Evolutionary conservation across 805 yeast genomes (phyloP).

Genomic region (Saturnispora dispora): DNA sequence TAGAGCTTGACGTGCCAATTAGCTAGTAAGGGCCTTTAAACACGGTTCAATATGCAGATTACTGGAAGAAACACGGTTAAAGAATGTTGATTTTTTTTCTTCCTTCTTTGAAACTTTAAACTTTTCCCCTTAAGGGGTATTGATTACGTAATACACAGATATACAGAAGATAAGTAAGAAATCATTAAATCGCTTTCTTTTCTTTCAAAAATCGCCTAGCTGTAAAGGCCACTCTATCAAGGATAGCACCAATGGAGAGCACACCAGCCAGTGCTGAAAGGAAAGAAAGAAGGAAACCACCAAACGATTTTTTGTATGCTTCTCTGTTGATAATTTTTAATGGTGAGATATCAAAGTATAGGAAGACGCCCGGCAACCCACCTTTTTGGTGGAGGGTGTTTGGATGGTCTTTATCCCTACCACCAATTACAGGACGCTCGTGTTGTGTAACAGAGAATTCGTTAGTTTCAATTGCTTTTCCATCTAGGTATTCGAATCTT

Average conservation of each 20-base stretch:
- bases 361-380: conserved; percentile 84
- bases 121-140: neutral
- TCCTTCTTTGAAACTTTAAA: neutral
- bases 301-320: conserved; percentile 64
- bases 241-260: conserved; percentile 79
- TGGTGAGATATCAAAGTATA: conserved; percentile 88
- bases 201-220: conserved; percentile 70
- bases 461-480: conserved; percentile 58
- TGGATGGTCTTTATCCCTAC: conserved; percentile 85
- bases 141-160: neutral
- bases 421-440: conserved; percentile 78
- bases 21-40: neutral
- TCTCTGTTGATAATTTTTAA: conserved; percentile 83
- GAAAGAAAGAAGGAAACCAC: conserved; percentile 72
- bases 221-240: conserved; percentile 82
- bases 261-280: conserved; percentile 91
- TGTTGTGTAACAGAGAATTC: conserved; percentile 87
- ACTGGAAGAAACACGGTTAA: neutral
- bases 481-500: conserved; percentile 61
- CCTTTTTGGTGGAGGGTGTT: conserved; percentile 74
- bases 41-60: neutral
- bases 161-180: neutral
- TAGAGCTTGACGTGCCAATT: neutral
- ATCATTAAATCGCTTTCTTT: conserved; percentile 35
- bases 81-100: neutral